A percentile compares a stretch with the other conserved stretches of the same genome.
phyloP scores from a whole-genome alignment of 176 grass and related monocot genomes.

The Cymbopogon citratus region DNA sequence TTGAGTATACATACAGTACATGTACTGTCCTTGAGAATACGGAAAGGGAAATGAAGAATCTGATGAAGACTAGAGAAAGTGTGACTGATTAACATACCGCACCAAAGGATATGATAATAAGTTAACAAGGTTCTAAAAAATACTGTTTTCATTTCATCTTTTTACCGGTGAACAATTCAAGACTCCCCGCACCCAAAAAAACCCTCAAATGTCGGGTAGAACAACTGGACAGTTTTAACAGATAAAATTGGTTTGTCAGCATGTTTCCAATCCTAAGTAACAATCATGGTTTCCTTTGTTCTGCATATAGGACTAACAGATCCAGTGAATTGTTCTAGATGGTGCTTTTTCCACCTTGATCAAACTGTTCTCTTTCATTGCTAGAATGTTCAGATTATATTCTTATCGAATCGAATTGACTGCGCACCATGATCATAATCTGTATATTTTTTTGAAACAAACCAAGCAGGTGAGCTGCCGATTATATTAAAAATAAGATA shows the following conservation, averaged over 20 bases:
- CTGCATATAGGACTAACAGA: no score
- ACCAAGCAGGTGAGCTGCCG: no score
- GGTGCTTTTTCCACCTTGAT: neutral
- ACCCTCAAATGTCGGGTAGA: no score
- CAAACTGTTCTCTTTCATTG: neutral
- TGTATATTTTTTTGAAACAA: neutral
- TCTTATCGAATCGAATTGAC: neutral
- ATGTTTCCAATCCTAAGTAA: neutral
- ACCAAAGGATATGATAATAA: neutral
- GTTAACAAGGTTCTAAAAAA: neutral
- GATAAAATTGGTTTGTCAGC: neutral
- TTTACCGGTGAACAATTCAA: neutral
- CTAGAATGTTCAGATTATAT: neutral
- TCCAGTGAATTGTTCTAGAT: neutral
- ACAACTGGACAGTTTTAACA: no score
- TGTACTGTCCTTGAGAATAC: slow-evolving; percentile 21
- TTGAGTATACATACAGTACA: slow-evolving; percentile 7
- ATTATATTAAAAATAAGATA: no score
- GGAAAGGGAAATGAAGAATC: slow-evolving; percentile 19
- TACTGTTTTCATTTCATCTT: neutral
- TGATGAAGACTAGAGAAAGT: slow-evolving; percentile 12
- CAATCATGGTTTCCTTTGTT: neutral
- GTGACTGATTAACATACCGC: neutral
- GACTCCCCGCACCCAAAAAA: neutral
- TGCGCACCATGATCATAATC: neutral